phyloP scores from a whole-genome alignment of 345 rosid species.

The Rhodamnia rubescens region DNA sequence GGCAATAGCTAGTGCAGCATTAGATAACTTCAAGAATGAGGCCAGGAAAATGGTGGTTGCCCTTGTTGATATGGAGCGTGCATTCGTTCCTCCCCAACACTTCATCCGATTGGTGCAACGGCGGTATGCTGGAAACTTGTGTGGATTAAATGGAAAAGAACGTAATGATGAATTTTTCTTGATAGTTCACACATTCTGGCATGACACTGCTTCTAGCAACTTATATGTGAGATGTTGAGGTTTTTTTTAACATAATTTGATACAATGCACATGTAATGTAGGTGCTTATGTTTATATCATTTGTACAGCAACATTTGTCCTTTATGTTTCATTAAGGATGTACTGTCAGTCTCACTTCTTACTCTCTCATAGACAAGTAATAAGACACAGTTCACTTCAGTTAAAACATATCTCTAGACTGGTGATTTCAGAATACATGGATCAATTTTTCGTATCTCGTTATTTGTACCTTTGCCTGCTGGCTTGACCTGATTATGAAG shows the following conservation, averaged over 20 bases:
- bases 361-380: background rate
- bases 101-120: constrained; percentile 96
- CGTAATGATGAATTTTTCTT: background rate
- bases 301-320: background rate
- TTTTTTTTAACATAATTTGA: background rate
- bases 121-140: constrained; percentile 34
- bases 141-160: background rate
- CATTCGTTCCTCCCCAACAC: constrained; percentile 98
- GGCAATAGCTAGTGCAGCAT: constrained; percentile 81
- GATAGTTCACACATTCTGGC: background rate
- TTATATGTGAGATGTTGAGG: background rate
- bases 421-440: background rate
- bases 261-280: background rate
- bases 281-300: background rate
- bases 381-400: background rate
- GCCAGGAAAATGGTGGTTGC: constrained; percentile 97
- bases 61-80: constrained; percentile 98
- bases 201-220: background rate
- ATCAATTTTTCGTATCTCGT: background rate
- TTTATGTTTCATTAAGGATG: background rate
- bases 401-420: background rate
- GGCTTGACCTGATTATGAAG: background rate
- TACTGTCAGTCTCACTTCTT: background rate
- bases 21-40: constrained; percentile 87
- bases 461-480: background rate